phyloP scores from a whole-genome alignment of 140 eudicot species.

The Bidens hawaiensis region DNA sequence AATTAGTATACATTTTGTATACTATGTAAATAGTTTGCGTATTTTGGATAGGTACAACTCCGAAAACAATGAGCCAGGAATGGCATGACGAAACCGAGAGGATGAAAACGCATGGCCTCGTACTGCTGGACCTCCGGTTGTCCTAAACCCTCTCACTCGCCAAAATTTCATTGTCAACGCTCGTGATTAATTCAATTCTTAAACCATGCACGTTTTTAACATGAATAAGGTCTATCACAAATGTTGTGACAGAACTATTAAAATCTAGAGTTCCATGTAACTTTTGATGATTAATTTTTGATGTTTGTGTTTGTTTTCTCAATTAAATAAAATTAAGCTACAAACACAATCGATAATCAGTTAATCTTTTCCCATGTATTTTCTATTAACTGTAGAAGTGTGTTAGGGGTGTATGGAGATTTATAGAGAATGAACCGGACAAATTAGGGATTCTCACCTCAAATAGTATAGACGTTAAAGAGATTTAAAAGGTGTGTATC shows the following conservation, averaged over 20 bases:
- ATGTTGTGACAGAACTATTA: not conserved
- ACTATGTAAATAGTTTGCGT: not conserved
- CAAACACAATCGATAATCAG: too few relatives aligned
- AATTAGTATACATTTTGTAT: not conserved
- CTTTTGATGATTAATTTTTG: not conserved
- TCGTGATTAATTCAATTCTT: conserved; percentile 25
- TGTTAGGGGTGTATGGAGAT: too few relatives aligned
- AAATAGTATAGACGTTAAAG: too few relatives aligned
- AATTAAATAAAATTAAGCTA: not conserved
- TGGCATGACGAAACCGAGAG: conserved; percentile 33
- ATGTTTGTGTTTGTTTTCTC: not conserved
- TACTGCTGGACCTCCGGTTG: conserved; percentile 32
- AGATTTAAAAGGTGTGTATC: too few relatives aligned
- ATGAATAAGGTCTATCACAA: not conserved
- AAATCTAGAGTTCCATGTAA: not conserved
- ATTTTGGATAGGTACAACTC: conserved; percentile 31
- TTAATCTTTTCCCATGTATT: too few relatives aligned
- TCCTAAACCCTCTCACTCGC: conserved; percentile 32
- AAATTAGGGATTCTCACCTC: too few relatives aligned
- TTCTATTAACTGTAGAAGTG: too few relatives aligned
- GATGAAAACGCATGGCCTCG: conserved; percentile 39
- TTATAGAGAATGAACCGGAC: too few relatives aligned
- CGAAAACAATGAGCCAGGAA: conserved; percentile 31
- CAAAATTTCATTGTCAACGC: conserved; percentile 28
- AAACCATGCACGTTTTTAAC: not conserved